phyloP scores from a whole-genome alignment of 331 rosid species.

The Saraca asoca region DNA sequence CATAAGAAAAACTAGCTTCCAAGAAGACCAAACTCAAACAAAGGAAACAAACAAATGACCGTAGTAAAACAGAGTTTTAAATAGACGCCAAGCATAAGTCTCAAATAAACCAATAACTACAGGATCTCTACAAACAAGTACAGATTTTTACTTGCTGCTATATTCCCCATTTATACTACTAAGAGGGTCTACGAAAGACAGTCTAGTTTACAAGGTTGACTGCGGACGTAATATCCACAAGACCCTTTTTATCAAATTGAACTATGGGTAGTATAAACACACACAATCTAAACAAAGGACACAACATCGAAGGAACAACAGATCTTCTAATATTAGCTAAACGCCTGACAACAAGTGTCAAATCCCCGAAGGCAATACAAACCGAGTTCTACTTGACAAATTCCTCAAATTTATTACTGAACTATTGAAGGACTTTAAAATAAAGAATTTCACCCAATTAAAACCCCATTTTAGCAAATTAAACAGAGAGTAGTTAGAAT shows the following conservation, averaged over 20 bases:
- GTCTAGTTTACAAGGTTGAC: too few relatives aligned
- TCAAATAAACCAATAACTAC: background rate
- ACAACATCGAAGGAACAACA: too few relatives aligned
- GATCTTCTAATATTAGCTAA: too few relatives aligned
- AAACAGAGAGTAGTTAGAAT: background rate
- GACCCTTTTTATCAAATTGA: too few relatives aligned
- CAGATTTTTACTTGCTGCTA: background rate
- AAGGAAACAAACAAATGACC: too few relatives aligned
- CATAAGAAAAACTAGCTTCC: background rate
- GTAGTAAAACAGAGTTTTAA: background rate
- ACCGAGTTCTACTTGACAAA: background rate
- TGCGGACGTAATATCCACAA: too few relatives aligned
- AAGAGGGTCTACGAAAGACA: too few relatives aligned
- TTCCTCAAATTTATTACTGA: constrained; percentile 14
- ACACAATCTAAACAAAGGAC: too few relatives aligned
- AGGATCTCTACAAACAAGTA: background rate
- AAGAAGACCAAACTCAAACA: background rate
- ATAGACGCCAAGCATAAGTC: background rate
- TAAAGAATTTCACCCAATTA: background rate
- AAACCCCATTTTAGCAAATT: constrained; percentile 6
- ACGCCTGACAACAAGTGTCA: too few relatives aligned
- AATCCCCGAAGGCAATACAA: too few relatives aligned
- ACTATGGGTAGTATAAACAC: too few relatives aligned
- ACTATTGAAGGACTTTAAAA: background rate
- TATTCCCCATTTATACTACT: constrained; percentile 1